Evolutionary conservation across 352 stramenopile genomes (phyloP).

Genomic region (Phytophthora chlamydospora): DNA sequence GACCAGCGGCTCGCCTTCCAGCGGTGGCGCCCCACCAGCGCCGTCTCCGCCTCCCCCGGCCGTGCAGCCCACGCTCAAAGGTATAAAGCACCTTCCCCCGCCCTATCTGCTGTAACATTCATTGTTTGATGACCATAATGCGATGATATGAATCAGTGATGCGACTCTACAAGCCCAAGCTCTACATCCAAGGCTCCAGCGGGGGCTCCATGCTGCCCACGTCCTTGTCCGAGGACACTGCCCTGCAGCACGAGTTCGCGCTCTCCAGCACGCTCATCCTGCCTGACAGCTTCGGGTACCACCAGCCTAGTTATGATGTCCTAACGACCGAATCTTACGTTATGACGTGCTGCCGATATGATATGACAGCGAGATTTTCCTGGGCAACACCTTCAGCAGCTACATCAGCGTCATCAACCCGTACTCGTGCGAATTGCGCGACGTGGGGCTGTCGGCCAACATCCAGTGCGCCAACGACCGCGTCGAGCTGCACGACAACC

Average conservation of each 20-base stretch:
- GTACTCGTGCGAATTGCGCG: constrained; percentile 76
- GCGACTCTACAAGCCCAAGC: constrained; percentile 90
- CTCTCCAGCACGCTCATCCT: constrained; percentile 91
- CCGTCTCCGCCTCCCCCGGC: constrained; percentile 18
- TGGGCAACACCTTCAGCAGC: constrained; percentile 93
- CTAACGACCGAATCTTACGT: not conserved
- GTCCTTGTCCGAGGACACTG: constrained; percentile 48
- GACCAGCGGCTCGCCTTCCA: constrained; percentile 26
- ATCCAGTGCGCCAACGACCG: constrained; percentile 88
- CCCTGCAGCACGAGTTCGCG: constrained; percentile 79
- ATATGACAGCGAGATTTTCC: constrained; percentile 84
- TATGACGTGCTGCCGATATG: constrained; percentile 13
- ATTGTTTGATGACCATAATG: not conserved
- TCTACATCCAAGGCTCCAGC: constrained; percentile 65
- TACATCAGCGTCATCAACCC: constrained; percentile 94
- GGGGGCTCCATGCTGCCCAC: constrained; percentile 71
- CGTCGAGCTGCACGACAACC: constrained; percentile 82
- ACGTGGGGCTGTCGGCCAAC: constrained; percentile 82
- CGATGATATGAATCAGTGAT: constrained; percentile 63
- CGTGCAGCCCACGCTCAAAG: constrained; percentile 83
- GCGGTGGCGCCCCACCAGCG: constrained; percentile 2
- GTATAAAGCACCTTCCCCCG: constrained; percentile 18
- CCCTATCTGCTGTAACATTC: not conserved
- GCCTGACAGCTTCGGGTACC: constrained; percentile 90
- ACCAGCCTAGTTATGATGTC: constrained; percentile 9